Conservation (phyloP, 305 asterid species). For the Plantago coronopus region DNA sequence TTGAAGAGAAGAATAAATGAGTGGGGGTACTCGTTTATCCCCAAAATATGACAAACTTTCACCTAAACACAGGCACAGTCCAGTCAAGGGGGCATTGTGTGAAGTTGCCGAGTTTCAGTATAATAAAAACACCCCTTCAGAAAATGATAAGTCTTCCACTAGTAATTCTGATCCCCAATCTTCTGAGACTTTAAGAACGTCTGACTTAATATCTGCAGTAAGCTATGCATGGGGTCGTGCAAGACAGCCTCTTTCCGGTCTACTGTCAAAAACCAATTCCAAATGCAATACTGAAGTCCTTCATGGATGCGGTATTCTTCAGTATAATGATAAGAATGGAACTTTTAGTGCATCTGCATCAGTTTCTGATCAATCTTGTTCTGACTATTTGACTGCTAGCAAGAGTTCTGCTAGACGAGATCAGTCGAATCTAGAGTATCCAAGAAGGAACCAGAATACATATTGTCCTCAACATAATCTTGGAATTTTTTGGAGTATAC, state of each 20-base stretch:
- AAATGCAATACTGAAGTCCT: conserved; percentile 26
- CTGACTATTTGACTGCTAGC: conserved; percentile 24
- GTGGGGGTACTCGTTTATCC: conserved; percentile 34
- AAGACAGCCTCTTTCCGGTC: conserved; percentile 48
- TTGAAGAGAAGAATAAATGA: conserved; percentile 33
- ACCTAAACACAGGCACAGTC: conserved; percentile 39
- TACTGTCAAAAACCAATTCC: conserved; percentile 39
- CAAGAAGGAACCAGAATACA: conserved; percentile 30
- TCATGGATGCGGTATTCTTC: conserved; percentile 31
- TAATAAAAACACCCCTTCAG: conserved; percentile 27
- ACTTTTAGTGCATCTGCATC: conserved; percentile 28
- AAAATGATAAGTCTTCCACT: conserved; percentile 31
- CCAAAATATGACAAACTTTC: conserved; percentile 41
- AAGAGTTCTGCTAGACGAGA: conserved; percentile 25
- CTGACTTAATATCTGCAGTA: conserved; percentile 65
- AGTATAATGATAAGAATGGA: conserved; percentile 31
- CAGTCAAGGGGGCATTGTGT: conserved; percentile 34
- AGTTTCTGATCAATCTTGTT: conserved; percentile 32
- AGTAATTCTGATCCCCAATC: conserved; percentile 31
- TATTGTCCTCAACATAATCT: conserved; percentile 29
- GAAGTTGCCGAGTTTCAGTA: conserved; percentile 39
- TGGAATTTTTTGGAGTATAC: conserved; percentile 38
- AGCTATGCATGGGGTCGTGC: conserved; percentile 57
- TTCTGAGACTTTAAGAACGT: conserved; percentile 51
- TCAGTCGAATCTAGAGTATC: conserved; percentile 31